Evolutionary conservation across 768 basidiomycete species (phyloP).

Genomic region (Peribolospora kevripleyi): DNA sequence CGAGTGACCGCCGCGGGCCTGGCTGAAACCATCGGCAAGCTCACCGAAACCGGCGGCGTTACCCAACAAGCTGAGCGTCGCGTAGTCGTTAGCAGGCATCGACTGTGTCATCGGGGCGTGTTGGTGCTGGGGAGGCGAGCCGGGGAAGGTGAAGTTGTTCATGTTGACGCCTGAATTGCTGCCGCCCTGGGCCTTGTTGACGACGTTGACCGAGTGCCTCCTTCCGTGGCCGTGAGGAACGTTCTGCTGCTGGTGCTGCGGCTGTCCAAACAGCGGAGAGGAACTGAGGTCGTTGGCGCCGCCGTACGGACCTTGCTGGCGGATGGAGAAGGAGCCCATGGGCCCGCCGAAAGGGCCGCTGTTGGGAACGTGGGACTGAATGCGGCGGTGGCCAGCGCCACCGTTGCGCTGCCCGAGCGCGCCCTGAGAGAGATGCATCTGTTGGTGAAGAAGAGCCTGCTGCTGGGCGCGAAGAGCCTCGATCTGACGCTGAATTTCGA

Average conservation of each 20-base stretch:
- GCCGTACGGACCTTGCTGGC: conserved; percentile 14
- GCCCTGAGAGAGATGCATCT: background rate
- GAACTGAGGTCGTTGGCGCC: conserved; percentile 15
- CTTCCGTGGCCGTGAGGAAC: conserved; percentile 35
- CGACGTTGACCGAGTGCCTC: conserved; percentile 73
- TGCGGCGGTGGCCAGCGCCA: conserved; percentile 39
- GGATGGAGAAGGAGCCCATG: background rate
- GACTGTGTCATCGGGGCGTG: conserved; percentile 21
- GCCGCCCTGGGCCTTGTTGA: conserved; percentile 43
- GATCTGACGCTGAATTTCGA: conserved; percentile 19
- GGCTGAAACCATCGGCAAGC: conserved; percentile 18
- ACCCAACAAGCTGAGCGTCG: conserved; percentile 14
- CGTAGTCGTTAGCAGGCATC: conserved; percentile 19
- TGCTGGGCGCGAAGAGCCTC: conserved; percentile 20
- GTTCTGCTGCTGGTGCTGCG: conserved; percentile 36
- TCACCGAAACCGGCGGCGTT: conserved; percentile 63
- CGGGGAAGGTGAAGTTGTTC: conserved; percentile 1
- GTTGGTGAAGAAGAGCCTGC: conserved; percentile 17
- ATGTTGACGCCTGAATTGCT: conserved; percentile 18
- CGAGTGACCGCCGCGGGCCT: background rate
- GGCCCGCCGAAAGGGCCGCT: conserved; percentile 8
- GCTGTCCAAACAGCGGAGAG: conserved; percentile 20
- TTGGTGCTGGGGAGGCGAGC: conserved; percentile 20
- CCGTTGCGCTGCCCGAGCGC: background rate
- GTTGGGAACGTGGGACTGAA: conserved; percentile 46